phyloP scores from a whole-genome alignment of 768 basidiomycete genomes.

The Peribolospora baueri region DNA sequence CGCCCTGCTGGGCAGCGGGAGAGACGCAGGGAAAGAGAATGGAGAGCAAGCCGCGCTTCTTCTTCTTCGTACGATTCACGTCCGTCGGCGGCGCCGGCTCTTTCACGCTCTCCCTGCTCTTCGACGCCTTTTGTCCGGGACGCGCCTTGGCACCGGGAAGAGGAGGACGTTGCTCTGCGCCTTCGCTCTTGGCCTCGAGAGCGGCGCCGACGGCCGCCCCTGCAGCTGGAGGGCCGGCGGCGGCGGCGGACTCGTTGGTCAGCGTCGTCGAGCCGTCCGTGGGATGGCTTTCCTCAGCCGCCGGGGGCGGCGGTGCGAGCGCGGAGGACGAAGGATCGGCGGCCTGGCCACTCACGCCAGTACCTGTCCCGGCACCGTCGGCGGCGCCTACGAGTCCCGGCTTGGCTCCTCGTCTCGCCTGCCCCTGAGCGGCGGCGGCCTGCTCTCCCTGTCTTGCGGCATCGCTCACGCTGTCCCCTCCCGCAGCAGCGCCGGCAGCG shows the following conservation, averaged over 20 bases:
- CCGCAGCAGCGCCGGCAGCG: not conserved
- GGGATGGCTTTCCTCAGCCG: not conserved
- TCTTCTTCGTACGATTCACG: slow-evolving; percentile 1
- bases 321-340: not conserved
- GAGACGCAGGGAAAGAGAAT: slow-evolving; percentile 8
- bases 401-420: not conserved
- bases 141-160: not conserved
- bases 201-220: no score
- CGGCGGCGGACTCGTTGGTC: not conserved
- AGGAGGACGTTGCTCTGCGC: no score
- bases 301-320: not conserved
- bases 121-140: not conserved
- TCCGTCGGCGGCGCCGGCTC: no score
- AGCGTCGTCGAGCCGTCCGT: not conserved
- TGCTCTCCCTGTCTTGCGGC: slow-evolving; percentile 1
- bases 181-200: no score
- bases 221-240: no score
- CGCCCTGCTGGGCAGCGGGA: not conserved
- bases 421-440: not conserved
- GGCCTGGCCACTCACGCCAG: not conserved
- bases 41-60: not conserved
- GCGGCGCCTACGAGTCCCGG: not conserved
- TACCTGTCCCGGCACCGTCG: not conserved
- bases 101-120: no score
- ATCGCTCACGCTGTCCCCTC: not conserved